A percentile compares a stretch with the other conserved stretches of the same genome.
Evolutionary conservation across 129 eudicot genomes (phyloP).

Genomic region (Scalesia atractyloides): DNA sequence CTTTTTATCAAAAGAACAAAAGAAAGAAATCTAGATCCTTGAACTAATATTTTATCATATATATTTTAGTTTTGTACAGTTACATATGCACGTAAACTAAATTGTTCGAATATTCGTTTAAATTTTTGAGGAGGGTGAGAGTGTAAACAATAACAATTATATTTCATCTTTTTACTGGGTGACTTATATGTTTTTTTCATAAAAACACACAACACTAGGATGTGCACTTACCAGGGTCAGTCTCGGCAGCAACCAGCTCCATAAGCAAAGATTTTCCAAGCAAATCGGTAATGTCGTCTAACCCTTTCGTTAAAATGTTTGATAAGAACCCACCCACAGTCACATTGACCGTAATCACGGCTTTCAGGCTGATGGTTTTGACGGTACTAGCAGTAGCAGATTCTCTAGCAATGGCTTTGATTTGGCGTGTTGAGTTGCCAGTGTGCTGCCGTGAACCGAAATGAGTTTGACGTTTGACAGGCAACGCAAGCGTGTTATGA

Average conservation of each 20-base stretch:
- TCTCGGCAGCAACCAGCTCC: conserved; percentile 68
- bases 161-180: too few relatives aligned
- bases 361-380: conserved; percentile 35
- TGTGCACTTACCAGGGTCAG: conserved; percentile 55
- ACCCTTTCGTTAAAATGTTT: conserved; percentile 34
- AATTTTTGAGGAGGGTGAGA: too few relatives aligned
- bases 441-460: not conserved
- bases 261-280: conserved; percentile 59
- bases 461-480: conserved; percentile 5
- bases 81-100: too few relatives aligned
- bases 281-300: conserved; percentile 52
- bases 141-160: too few relatives aligned
- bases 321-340: conserved; percentile 50
- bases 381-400: not conserved
- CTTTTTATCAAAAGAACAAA: too few relatives aligned
- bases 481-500: conserved; percentile 24
- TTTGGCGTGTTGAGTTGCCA: not conserved
- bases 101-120: too few relatives aligned
- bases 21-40: too few relatives aligned
- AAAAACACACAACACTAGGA: not conserved
- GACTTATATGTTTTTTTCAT: too few relatives aligned
- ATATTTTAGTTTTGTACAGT: too few relatives aligned
- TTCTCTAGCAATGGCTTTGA: conserved; percentile 24
- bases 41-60: too few relatives aligned
- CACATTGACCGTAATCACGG: conserved; percentile 44